phyloP scores from a whole-genome alignment of 2,329 filamentous ascomycete species.

The Whalleya microplaca region DNA sequence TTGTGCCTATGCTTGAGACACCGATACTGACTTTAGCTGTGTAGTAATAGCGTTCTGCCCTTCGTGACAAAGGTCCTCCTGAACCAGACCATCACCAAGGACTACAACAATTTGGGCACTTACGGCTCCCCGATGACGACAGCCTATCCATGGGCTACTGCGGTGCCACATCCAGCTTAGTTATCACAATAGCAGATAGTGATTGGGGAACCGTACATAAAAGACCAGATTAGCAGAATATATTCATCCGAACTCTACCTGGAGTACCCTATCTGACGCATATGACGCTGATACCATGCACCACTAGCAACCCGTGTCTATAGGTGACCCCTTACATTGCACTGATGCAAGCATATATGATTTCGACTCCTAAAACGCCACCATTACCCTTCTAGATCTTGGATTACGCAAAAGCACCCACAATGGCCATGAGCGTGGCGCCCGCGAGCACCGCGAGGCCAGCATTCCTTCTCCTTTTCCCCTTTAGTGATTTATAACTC shows the following conservation, averaged over 20 bases:
- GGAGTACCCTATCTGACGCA: slow-evolving; percentile 6
- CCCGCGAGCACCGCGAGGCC: slow-evolving; percentile 67
- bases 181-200: too few relatives aligned
- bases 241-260: too few relatives aligned
- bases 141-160: slow-evolving; percentile 50
- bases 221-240: too few relatives aligned
- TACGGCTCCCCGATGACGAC: slow-evolving; percentile 49
- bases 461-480: slow-evolving; percentile 63
- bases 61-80: slow-evolving; percentile 53
- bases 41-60: slow-evolving; percentile 48
- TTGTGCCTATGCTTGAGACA: not conserved
- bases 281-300: slow-evolving; percentile 20
- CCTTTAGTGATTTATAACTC: slow-evolving; percentile 69
- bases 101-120: slow-evolving; percentile 48
- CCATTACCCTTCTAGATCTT: too few relatives aligned
- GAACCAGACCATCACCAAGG: slow-evolving; percentile 48
- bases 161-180: slow-evolving; percentile 37
- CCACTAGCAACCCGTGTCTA: slow-evolving; percentile 14
- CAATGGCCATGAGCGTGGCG: slow-evolving; percentile 69
- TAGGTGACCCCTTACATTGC: not conserved
- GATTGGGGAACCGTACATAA: too few relatives aligned
- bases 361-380: slow-evolving; percentile 1
- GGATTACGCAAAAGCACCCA: slow-evolving; percentile 71
- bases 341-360: slow-evolving; percentile 2
- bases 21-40: slow-evolving; percentile 14